phyloP scores from a whole-genome alignment of 805 yeast genomes.

The Candida endomychidarum region DNA sequence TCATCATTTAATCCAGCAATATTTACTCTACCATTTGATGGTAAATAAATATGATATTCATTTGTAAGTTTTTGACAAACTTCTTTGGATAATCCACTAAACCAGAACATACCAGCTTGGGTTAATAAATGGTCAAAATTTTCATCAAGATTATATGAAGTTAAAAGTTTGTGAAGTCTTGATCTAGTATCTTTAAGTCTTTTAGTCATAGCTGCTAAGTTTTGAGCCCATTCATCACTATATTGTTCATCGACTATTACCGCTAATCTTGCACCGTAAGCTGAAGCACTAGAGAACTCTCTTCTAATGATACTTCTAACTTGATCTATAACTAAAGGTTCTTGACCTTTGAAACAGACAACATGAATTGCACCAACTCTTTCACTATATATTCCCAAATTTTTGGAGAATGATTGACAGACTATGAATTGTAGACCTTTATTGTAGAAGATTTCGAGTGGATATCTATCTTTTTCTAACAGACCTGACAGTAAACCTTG shows the following conservation, averaged over 20 bases:
- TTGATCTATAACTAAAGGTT: constrained; percentile 20
- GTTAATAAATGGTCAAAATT: constrained; percentile 35
- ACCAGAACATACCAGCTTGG: constrained; percentile 45
- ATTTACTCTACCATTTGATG: constrained; percentile 40
- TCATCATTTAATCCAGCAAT: constrained; percentile 41
- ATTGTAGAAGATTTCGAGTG: constrained; percentile 17
- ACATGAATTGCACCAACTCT: constrained; percentile 41
- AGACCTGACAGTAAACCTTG: constrained; percentile 52
- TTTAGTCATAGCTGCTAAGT: constrained; percentile 28
- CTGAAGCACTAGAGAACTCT: constrained; percentile 45
- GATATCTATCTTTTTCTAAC: constrained; percentile 51
- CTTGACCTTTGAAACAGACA: constrained; percentile 12
- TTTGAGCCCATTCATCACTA: constrained; percentile 30
- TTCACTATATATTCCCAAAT: constrained; percentile 42
- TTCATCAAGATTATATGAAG: constrained; percentile 38
- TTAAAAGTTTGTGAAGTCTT: constrained; percentile 25
- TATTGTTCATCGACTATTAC: constrained; percentile 25
- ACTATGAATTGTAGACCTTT: constrained; percentile 31
- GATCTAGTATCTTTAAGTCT: constrained; percentile 32
- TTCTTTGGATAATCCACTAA: constrained; percentile 32
- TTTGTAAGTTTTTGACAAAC: constrained; percentile 31
- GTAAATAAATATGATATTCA: constrained; percentile 37
- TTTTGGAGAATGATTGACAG: constrained; percentile 42
- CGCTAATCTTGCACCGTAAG: constrained; percentile 42
- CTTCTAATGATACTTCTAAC: constrained; percentile 34